Evolutionary conservation across 1,139 yeast genomes (phyloP).

Genomic region (Taphrina betulina): DNA sequence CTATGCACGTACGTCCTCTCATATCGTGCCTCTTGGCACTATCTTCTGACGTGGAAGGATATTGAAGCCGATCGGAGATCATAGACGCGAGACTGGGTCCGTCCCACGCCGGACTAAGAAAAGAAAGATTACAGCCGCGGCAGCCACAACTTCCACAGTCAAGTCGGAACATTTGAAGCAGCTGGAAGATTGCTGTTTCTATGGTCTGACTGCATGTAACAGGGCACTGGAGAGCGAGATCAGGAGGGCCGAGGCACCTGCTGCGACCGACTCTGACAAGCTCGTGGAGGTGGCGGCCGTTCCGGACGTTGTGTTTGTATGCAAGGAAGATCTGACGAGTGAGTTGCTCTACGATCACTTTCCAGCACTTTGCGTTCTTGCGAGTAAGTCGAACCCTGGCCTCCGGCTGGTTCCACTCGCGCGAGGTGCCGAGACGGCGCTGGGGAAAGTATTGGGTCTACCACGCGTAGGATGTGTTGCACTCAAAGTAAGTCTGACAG

Average conservation of each 20-base stretch:
- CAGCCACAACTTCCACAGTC: too few relatives aligned
- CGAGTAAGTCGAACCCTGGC: neutral
- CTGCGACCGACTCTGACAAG: too few relatives aligned
- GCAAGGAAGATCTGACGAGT: neutral
- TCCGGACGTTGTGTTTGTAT: constrained; percentile 2
- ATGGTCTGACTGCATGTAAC: constrained; percentile 9
- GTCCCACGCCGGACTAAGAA: constrained; percentile 6
- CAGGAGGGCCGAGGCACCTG: too few relatives aligned
- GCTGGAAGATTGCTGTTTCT: neutral
- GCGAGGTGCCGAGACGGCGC: neutral
- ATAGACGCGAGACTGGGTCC: neutral
- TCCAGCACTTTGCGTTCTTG: neutral
- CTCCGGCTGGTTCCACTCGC: constrained; percentile 5
- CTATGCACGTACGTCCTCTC: too few relatives aligned
- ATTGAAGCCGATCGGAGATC: neutral
- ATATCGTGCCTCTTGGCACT: too few relatives aligned
- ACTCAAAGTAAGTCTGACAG: neutral
- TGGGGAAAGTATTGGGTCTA: neutral
- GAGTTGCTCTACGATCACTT: constrained; percentile 7
- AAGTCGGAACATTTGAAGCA: too few relatives aligned
- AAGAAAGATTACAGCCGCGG: constrained; percentile 3
- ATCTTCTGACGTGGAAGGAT: too few relatives aligned
- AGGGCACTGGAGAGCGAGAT: constrained; percentile 3
- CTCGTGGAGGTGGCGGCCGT: neutral
- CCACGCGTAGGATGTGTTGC: constrained; percentile 14